phyloP scores from a whole-genome alignment of 2,329 filamentous ascomycete species.

The Microdochium nivale region DNA sequence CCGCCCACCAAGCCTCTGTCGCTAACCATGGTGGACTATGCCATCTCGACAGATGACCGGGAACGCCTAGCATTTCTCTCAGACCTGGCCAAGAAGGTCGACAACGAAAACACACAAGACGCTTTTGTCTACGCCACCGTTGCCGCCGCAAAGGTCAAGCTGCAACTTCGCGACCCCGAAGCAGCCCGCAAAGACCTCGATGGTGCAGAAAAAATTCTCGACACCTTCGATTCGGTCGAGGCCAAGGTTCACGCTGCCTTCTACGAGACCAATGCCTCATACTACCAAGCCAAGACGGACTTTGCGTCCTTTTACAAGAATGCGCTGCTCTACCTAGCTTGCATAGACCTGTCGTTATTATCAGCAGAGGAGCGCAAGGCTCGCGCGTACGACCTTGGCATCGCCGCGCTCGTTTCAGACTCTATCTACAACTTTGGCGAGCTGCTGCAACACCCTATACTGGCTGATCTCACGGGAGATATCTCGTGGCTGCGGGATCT shows the following conservation, averaged over 20 bases:
- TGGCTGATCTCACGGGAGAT: slow-evolving; percentile 72
- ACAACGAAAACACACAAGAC: slow-evolving; percentile 89
- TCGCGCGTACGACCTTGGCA: slow-evolving; percentile 85
- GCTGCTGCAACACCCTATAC: slow-evolving; percentile 92
- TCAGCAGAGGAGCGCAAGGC: slow-evolving; percentile 65
- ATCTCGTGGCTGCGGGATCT: slow-evolving; percentile 88
- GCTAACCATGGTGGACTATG: background rate
- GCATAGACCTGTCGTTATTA: slow-evolving; percentile 75
- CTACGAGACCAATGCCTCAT: slow-evolving; percentile 90
- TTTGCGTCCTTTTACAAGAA: slow-evolving; percentile 97
- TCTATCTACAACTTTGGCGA: slow-evolving; percentile 99
- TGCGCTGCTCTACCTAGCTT: slow-evolving; percentile 93
- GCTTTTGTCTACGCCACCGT: slow-evolving; percentile 91
- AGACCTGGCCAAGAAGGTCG: slow-evolving; percentile 76
- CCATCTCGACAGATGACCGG: slow-evolving; percentile 56
- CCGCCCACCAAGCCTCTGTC: background rate
- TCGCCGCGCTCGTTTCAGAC: slow-evolving; percentile 86
- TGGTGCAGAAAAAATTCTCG: slow-evolving; percentile 77
- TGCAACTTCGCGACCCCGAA: slow-evolving; percentile 71
- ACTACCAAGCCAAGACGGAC: slow-evolving; percentile 88
- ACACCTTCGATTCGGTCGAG: slow-evolving; percentile 90
- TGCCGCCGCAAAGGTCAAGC: slow-evolving; percentile 79
- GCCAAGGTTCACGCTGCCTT: slow-evolving; percentile 92
- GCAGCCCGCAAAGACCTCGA: slow-evolving; percentile 81
- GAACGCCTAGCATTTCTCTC: slow-evolving; percentile 82